Percentiles rank a stretch among this genome's conserved stretches.
Conservation (phyloP, 1,284 basidiomycete genomes). For the Ustilago esculenta region DNA sequence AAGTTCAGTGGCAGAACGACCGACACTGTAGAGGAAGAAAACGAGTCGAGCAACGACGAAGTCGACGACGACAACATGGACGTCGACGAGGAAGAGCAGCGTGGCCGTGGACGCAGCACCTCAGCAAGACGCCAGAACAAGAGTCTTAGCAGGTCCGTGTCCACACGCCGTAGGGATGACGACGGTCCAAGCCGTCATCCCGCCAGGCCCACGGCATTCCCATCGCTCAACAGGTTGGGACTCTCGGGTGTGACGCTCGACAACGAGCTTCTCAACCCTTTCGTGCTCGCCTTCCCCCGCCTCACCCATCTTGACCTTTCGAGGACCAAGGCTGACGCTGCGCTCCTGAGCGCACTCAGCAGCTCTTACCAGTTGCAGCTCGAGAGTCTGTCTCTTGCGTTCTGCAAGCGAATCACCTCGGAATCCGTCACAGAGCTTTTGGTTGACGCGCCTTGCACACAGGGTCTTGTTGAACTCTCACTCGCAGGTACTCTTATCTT, state of each 20-base stretch:
- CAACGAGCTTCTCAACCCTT: slow-evolving; percentile 79
- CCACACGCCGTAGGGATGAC: slow-evolving; percentile 40
- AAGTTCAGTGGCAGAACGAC: slow-evolving; percentile 67
- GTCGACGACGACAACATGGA: slow-evolving; percentile 57
- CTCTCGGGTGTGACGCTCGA: slow-evolving; percentile 82
- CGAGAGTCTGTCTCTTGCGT: slow-evolving; percentile 83
- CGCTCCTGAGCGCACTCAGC: slow-evolving; percentile 78
- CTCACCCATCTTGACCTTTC: slow-evolving; percentile 79
- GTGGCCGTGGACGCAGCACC: slow-evolving; percentile 62
- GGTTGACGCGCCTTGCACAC: slow-evolving; percentile 74
- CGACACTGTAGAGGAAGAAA: slow-evolving; percentile 48
- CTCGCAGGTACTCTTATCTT: slow-evolving; percentile 90
- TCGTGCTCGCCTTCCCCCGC: slow-evolving; percentile 84
- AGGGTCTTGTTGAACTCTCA: slow-evolving; percentile 79
- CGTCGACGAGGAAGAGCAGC: slow-evolving; percentile 70
- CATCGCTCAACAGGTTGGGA: slow-evolving; percentile 82
- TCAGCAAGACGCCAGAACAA: slow-evolving; percentile 15
- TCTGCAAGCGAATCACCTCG: slow-evolving; percentile 84
- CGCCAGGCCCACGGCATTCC: slow-evolving; percentile 71
- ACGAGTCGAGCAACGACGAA: slow-evolving; percentile 31
- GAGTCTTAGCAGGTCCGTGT: slow-evolving; percentile 70
- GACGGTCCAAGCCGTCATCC: slow-evolving; percentile 53
- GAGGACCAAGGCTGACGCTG: slow-evolving; percentile 77
- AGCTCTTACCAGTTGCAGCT: slow-evolving; percentile 75
- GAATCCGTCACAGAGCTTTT: slow-evolving; percentile 81